Evolutionary conservation across 441 rosid species (phyloP), one percentile per base, ranked within the genome.

Genomic region (Geranium incanum): DNA sequence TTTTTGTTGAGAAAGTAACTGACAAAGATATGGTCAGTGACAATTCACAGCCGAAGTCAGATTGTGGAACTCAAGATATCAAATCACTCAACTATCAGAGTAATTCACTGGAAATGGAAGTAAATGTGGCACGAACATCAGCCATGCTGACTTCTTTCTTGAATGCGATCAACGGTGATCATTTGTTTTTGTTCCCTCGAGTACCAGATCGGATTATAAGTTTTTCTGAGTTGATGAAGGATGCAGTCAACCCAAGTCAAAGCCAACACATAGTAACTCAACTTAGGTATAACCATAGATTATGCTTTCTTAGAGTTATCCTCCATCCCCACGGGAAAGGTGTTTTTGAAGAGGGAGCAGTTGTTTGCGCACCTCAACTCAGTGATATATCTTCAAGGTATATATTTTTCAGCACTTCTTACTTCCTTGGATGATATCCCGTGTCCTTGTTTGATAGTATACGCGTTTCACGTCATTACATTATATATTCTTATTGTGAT

Each of bases 291-390:
- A 74, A 70, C 33, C 78, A 69, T 64, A 83, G 85, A 73, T 77
- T 87, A 67, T 83, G 86, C 83, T 88, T 89, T 72, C 76, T 92
- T 59, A 85, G 97, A 83, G 95, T 90, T 79, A 78, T 82, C 72
- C 89, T 94, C 71, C 88, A 82, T 74, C 88, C 97, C 69, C 84
- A 77, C 78, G 89, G 84, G 79, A 85, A 90, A 77, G 99, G 97
- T 60, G 79, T 82, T 77, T 83, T 94, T 59, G 96, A 94, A 80
- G 97, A 88, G 70, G 95, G 97, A 37, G 97, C 99, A 1, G 81
- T 94, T 77, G 79, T 92, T 60, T 89, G 95, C 67, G 90, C 93
- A 36, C 96, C 94, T 59, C 70, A 6, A 70, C 74, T 78, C 19
- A 68, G 78, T 5, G 97, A 92, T 81, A 72, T 90, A 78, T 83